A percentile compares a stretch with the other conserved stretches of the same genome.
Evolutionary conservation across 768 basidiomycete species (phyloP).

Genomic region (Pisolithus tinctorius): DNA sequence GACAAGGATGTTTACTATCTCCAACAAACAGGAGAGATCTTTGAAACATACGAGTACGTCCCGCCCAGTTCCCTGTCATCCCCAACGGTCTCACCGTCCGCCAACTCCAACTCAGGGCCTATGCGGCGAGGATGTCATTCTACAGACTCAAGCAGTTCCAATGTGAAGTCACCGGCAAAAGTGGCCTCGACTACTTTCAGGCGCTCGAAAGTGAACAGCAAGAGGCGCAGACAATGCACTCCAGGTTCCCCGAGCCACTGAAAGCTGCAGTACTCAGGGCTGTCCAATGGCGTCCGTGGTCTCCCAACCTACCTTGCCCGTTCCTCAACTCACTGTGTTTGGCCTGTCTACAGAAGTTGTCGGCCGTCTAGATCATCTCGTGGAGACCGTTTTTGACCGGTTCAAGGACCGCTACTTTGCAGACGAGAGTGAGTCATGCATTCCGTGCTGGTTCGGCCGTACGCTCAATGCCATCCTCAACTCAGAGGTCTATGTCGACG

Average conservation of each 20-base stretch:
- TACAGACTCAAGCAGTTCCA: conserved; percentile 93
- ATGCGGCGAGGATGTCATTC: conserved; percentile 90
- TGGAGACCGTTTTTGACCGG: conserved; percentile 91
- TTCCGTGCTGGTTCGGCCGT: conserved; percentile 2
- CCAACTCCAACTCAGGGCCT: conserved; percentile 43
- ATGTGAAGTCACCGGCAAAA: conserved; percentile 95
- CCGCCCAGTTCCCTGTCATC: conserved; percentile 20
- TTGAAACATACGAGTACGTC: conserved; percentile 90
- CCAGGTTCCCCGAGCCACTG: conserved; percentile 86
- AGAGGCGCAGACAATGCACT: conserved; percentile 85
- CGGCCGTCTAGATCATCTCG: conserved; percentile 90
- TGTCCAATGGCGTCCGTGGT: conserved; percentile 92
- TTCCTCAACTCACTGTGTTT: conserved; percentile 7
- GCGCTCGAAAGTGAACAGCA: conserved; percentile 87
- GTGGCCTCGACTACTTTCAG: conserved; percentile 88
- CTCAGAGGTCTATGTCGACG: conserved; percentile 81
- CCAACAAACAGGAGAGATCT: conserved; percentile 93
- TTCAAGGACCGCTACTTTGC: conserved; percentile 95
- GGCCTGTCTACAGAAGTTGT: conserved; percentile 69
- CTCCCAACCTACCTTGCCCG: conserved; percentile 13
- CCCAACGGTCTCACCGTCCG: conserved; percentile 12
- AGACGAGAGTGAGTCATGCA: conserved; percentile 68
- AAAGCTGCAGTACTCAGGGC: conserved; percentile 87
- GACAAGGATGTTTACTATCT: conserved; percentile 85
- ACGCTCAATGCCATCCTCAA: conserved; percentile 11